Percentiles rank a stretch among this genome's conserved stretches.
These are phyloP conservation scores for Pistacia integerrima DNA, from an alignment of 345 rosid genomes.

Conservation along the genomic window DNA sequence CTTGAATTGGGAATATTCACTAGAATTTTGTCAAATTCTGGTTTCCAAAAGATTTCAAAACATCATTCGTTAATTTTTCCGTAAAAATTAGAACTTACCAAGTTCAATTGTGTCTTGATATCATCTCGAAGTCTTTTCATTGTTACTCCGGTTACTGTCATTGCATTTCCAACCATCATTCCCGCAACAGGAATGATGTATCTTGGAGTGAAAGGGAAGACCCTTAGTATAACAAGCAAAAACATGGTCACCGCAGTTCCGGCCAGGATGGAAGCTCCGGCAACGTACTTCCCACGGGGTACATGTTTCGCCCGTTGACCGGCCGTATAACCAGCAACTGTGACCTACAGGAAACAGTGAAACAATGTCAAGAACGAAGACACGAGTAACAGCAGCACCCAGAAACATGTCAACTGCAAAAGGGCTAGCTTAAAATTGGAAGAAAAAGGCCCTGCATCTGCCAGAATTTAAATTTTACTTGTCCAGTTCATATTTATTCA, in stretches of 20 bases:
- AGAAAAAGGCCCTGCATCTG: not conserved
- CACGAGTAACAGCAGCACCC: not conserved
- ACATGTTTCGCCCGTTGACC: slow-evolving; percentile 85
- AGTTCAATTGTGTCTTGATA: slow-evolving; percentile 66
- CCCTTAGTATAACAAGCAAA: slow-evolving; percentile 62
- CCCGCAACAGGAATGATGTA: slow-evolving; percentile 88
- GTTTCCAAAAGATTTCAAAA: not conserved
- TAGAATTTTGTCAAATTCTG: not conserved
- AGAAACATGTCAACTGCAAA: not conserved
- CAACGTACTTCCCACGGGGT: slow-evolving; percentile 71
- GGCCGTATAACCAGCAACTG: slow-evolving; percentile 87
- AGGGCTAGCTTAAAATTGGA: not conserved
- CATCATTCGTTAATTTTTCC: too few species aligned
- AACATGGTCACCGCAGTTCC: slow-evolving; percentile 77
- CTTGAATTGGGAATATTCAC: not conserved
- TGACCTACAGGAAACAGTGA: slow-evolving; percentile 41
- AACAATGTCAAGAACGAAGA: not conserved
- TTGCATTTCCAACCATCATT: slow-evolving; percentile 96
- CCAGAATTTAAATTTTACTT: not conserved
- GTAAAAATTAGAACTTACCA: slow-evolving; percentile 38
- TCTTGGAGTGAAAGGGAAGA: slow-evolving; percentile 91
- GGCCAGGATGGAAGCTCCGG: slow-evolving; percentile 65
- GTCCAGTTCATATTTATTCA: not conserved
- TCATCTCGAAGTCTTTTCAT: slow-evolving; percentile 91
- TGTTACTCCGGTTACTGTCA: slow-evolving; percentile 92